Evolutionary conservation across 805 yeast species (phyloP).

Genomic region (Wickerhamiella bombiphila): DNA sequence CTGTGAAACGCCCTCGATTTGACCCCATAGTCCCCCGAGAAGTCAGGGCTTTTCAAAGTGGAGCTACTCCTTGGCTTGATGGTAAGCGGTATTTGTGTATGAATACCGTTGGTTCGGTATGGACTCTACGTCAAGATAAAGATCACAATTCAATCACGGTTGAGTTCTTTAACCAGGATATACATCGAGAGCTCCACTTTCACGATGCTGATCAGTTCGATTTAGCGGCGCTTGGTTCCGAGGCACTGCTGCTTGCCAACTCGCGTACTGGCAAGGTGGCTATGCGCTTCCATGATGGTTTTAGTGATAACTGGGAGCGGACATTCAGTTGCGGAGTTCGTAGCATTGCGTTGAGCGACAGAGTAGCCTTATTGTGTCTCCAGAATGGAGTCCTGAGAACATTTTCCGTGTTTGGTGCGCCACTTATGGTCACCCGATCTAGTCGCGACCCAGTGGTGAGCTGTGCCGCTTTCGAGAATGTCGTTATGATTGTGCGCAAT

Average conservation of each 20-base stretch:
- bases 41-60: slow-evolving; percentile 57
- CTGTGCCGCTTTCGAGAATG: slow-evolving; percentile 45
- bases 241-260: slow-evolving; percentile 50
- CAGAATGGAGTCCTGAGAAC: slow-evolving; percentile 59
- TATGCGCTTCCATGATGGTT: slow-evolving; percentile 55
- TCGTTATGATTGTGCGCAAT: slow-evolving; percentile 39
- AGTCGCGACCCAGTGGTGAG: slow-evolving; percentile 58
- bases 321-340: slow-evolving; percentile 33
- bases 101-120: slow-evolving; percentile 66
- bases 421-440: slow-evolving; percentile 35
- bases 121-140: slow-evolving; percentile 52
- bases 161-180: slow-evolving; percentile 66
- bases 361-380: slow-evolving; percentile 53
- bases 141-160: slow-evolving; percentile 63
- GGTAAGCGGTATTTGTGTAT: slow-evolving; percentile 67
- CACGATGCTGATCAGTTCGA: slow-evolving; percentile 60
- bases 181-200: slow-evolving; percentile 71
- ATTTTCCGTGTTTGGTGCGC: slow-evolving; percentile 59
- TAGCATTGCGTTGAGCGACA: slow-evolving; percentile 49
- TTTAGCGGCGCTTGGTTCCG: slow-evolving; percentile 54
- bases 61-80: slow-evolving; percentile 68
- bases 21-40: background rate
- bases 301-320: slow-evolving; percentile 53
- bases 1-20: background rate
- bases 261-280: slow-evolving; percentile 31